These are phyloP conservation scores for Cichorium intybus DNA, from an alignment of 140 eudicot genomes.

Conservation along the genomic window DNA sequence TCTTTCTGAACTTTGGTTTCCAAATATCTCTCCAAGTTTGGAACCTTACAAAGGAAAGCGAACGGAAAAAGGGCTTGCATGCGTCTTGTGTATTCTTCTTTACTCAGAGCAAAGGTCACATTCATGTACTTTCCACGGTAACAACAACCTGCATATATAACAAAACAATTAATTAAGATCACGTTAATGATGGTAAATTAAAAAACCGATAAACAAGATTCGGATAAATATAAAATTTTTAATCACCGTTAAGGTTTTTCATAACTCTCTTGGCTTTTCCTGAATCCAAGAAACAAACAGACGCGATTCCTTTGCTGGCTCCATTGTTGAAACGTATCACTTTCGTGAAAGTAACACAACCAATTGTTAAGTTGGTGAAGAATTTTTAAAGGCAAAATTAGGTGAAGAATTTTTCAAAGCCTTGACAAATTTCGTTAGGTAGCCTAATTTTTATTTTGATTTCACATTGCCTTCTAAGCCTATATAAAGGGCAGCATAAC, in stretches of 20 bases:
- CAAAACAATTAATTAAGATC: neutral
- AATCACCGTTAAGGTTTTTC: constrained; percentile 35
- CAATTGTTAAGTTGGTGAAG: no score
- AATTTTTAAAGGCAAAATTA: no score
- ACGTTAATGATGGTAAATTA: constrained; percentile 6
- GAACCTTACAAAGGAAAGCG: constrained; percentile 6
- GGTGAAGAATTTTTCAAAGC: no score
- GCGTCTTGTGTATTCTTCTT: constrained; percentile 22
- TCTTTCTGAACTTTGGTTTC: constrained; percentile 14
- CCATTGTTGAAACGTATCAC: constrained; percentile 41
- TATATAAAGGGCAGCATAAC: no score
- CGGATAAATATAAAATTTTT: neutral
- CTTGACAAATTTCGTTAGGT: no score
- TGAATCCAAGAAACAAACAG: constrained; percentile 30
- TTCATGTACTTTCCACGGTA: constrained; percentile 36
- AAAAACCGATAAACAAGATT: neutral
- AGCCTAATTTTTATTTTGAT: no score
- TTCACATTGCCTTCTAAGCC: no score
- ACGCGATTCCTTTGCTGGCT: constrained; percentile 42
- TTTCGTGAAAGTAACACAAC: constrained; percentile 38
- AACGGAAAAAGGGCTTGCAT: constrained; percentile 18
- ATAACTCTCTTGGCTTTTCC: constrained; percentile 44
- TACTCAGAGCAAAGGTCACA: constrained; percentile 31
- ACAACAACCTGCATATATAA: constrained; percentile 25
- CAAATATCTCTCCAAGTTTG: constrained; percentile 8